A percentile compares a stretch with the other conserved stretches of the same genome.
Conservation (phyloP, 2,329 filamentous ascomycete genomes). For the Ophiostoma quercus region DNA sequence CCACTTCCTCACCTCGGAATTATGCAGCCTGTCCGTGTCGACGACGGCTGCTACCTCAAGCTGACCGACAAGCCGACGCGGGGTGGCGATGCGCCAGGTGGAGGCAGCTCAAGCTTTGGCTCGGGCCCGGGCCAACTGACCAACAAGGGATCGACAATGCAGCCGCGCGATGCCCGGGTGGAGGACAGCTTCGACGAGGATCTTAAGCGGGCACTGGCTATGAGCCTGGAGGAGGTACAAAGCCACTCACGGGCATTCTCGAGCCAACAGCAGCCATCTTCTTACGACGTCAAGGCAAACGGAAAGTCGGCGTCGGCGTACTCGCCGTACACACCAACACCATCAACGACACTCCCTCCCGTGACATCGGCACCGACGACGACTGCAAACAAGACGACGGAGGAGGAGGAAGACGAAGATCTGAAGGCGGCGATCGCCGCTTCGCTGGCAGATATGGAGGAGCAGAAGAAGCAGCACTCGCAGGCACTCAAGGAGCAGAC, state of each 20-base stretch:
- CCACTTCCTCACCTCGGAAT: slow-evolving; percentile 92
- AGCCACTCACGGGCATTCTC: slow-evolving; percentile 62
- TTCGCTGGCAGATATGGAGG: slow-evolving; percentile 93
- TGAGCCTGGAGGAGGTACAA: slow-evolving; percentile 93
- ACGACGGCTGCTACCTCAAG: slow-evolving; percentile 91
- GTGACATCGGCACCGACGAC: slow-evolving; percentile 11
- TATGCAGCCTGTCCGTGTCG: slow-evolving; percentile 81
- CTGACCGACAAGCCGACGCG: slow-evolving; percentile 68
- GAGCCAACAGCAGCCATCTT: slow-evolving; percentile 31
- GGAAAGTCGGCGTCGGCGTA: slow-evolving; percentile 31
- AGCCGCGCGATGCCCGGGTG: slow-evolving; percentile 80
- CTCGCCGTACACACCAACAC: slow-evolving; percentile 14
- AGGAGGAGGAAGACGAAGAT: slow-evolving; percentile 75
- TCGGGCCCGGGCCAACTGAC: slow-evolving; percentile 19
- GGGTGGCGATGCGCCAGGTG: slow-evolving; percentile 32
- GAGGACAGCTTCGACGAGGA: slow-evolving; percentile 94
- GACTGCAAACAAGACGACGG: background rate
- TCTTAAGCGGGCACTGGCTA: slow-evolving; percentile 84
- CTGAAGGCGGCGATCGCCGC: slow-evolving; percentile 92
- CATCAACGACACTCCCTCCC: background rate
- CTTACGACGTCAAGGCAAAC: slow-evolving; percentile 19
- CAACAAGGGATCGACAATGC: slow-evolving; percentile 61
- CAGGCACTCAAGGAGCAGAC: slow-evolving; percentile 77
- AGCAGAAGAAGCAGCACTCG: slow-evolving; percentile 89
- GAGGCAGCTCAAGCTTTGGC: slow-evolving; percentile 34